Conservation (phyloP, 2,329 filamentous ascomycete species). For the Aspergillus ochraceus region DNA sequence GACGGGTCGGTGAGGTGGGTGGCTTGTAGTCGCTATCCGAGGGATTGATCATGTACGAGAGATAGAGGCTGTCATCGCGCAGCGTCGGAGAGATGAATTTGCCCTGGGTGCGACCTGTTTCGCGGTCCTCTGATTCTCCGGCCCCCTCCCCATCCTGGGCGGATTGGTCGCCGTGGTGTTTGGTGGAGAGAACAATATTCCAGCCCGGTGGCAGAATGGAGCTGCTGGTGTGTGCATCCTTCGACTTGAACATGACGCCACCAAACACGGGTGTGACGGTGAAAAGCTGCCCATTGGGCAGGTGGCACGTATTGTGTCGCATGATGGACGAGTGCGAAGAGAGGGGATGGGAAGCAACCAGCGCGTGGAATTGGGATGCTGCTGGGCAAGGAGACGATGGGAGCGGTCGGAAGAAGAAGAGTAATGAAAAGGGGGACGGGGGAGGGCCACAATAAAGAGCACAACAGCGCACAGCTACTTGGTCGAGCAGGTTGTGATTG, state of each 20-base stretch:
- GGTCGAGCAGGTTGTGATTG: not conserved
- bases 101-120: slow-evolving; percentile 36
- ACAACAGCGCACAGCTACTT: not conserved
- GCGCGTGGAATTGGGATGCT: not conserved
- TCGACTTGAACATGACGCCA: slow-evolving; percentile 85
- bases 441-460: no score
- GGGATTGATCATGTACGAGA: slow-evolving; percentile 86
- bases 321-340: slow-evolving; percentile 18
- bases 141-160: slow-evolving; percentile 17
- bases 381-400: not conserved
- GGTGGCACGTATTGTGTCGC: slow-evolving; percentile 46
- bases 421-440: not conserved
- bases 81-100: slow-evolving; percentile 74
- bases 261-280: slow-evolving; percentile 84
- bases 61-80: slow-evolving; percentile 78
- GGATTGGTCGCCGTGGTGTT: slow-evolving; percentile 44
- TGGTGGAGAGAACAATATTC: slow-evolving; percentile 82
- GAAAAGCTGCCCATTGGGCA: slow-evolving; percentile 86
- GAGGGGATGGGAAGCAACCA: not conserved
- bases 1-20: slow-evolving; percentile 75
- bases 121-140: slow-evolving; percentile 18
- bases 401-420: not conserved
- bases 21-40: slow-evolving; percentile 77
- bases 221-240: slow-evolving; percentile 68
- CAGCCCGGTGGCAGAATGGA: slow-evolving; percentile 75